Percentiles rank a stretch among this genome's conserved stretches.
Evolutionary conservation across 768 basidiomycete genomes (phyloP).

Genomic region (Lactifluus volemus): DNA sequence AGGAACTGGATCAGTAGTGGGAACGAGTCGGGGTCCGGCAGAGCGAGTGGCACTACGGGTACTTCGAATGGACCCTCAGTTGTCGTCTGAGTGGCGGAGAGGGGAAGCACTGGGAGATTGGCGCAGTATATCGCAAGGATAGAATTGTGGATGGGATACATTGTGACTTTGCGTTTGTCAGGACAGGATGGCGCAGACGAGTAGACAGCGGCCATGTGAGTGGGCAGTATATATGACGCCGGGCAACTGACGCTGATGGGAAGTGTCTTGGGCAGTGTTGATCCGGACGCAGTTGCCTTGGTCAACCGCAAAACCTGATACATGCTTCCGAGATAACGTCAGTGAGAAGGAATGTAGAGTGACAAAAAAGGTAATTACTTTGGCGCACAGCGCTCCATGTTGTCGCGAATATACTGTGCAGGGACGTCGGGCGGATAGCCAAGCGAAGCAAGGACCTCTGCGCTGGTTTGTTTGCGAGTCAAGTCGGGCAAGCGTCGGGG

Average conservation of each 20-base stretch:
- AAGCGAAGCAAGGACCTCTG: conserved; percentile 9
- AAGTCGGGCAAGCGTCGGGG: conserved; percentile 3
- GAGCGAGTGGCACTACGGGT: conserved; percentile 53
- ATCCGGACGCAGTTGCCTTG: conserved; percentile 5
- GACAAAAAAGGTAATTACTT: not conserved
- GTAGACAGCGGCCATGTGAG: conserved; percentile 19
- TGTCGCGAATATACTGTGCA: conserved; percentile 9
- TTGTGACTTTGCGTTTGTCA: conserved; percentile 8
- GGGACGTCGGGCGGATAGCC: conserved; percentile 5
- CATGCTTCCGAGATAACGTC: conserved; percentile 9
- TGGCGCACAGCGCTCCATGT: not conserved
- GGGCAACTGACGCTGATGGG: conserved; percentile 1
- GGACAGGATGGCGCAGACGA: conserved; percentile 10
- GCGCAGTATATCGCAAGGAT: conserved; percentile 65
- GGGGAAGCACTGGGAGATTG: conserved; percentile 47
- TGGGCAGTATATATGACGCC: conserved; percentile 2
- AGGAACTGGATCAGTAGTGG: conserved; percentile 52
- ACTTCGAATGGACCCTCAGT: conserved; percentile 30
- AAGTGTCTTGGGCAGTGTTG: conserved; percentile 12
- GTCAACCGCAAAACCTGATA: conserved; percentile 14
- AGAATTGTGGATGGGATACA: conserved; percentile 63
- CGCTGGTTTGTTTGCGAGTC: not conserved
- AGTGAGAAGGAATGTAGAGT: not conserved
- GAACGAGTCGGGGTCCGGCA: conserved; percentile 59
- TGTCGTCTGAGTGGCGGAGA: conserved; percentile 25